These are phyloP conservation scores for Sugiyamaella boreocaroliniensis DNA, from an alignment of 805 yeast species.

Conservation along the genomic window DNA sequence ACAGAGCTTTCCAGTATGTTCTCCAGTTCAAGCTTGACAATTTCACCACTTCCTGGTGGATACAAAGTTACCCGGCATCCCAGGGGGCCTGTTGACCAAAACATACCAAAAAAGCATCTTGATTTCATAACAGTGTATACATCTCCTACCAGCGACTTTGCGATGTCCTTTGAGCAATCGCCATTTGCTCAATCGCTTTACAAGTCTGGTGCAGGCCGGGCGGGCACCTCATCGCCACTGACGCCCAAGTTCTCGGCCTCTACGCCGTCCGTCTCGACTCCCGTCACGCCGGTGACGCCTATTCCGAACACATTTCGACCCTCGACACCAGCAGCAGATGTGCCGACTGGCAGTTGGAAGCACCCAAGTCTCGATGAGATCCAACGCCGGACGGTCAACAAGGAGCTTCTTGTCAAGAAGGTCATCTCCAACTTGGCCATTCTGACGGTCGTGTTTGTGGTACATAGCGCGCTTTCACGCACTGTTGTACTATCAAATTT, in stretches of 20 bases:
- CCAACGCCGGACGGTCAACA: slow-evolving; percentile 35
- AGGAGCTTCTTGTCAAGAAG: slow-evolving; percentile 35
- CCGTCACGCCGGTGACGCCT: background rate
- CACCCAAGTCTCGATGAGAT: slow-evolving; percentile 24
- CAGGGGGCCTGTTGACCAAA: too few species aligned
- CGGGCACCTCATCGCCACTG: slow-evolving; percentile 3
- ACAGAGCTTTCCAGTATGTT: too few species aligned
- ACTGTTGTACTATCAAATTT: background rate
- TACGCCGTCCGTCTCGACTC: background rate
- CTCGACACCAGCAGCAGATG: background rate
- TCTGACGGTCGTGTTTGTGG: slow-evolving; percentile 7
- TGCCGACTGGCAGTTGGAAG: slow-evolving; percentile 24
- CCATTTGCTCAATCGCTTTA: slow-evolving; percentile 17
- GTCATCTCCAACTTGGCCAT: slow-evolving; percentile 33
- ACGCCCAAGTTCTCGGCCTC: background rate
- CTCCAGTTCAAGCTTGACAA: too few species aligned
- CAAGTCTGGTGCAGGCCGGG: slow-evolving; percentile 12
- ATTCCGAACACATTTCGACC: background rate
- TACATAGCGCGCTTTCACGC: background rate
- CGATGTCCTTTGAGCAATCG: background rate
- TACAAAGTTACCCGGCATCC: too few species aligned
- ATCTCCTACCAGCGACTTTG: background rate
- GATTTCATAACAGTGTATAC: too few species aligned
- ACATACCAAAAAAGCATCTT: too few species aligned
- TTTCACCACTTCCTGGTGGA: too few species aligned